These are phyloP conservation scores for Blastobotrys mokoenaii DNA, from an alignment of 805 yeast species.

Conservation along the genomic window DNA sequence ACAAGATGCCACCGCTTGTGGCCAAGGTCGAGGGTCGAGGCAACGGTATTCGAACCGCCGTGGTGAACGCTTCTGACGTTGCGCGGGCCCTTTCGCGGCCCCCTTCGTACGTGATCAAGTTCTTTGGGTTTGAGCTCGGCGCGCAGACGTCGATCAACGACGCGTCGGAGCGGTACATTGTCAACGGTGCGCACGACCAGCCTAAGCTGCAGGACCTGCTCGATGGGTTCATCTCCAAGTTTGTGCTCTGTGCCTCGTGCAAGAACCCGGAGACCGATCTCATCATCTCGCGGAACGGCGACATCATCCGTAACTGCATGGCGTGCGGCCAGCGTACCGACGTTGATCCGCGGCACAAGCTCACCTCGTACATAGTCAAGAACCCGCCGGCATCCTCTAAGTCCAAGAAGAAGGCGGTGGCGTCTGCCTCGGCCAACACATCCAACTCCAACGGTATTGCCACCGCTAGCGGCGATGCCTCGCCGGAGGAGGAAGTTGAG, in stretches of 20 bases:
- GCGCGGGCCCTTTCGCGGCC: slow-evolving; percentile 94
- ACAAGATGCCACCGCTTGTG: slow-evolving; percentile 97
- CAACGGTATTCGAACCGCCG: slow-evolving; percentile 96
- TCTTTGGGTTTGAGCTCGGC: slow-evolving; percentile 93
- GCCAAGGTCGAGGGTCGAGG: slow-evolving; percentile 98
- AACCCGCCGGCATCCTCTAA: slow-evolving; percentile 57
- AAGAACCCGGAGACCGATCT: slow-evolving; percentile 97
- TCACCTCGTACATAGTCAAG: slow-evolving; percentile 79
- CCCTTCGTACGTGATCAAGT: slow-evolving; percentile 83
- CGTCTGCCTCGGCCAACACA: slow-evolving; percentile 83
- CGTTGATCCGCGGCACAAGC: slow-evolving; percentile 78
- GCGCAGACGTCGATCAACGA: slow-evolving; percentile 86
- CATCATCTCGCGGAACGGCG: slow-evolving; percentile 64
- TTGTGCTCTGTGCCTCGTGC: slow-evolving; percentile 89
- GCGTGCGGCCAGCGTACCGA: slow-evolving; percentile 91
- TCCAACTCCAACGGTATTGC: slow-evolving; percentile 67
- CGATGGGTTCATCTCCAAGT: slow-evolving; percentile 89
- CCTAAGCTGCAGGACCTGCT: slow-evolving; percentile 84
- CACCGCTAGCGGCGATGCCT: slow-evolving; percentile 21
- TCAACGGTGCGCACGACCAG: slow-evolving; percentile 91
- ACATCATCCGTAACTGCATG: slow-evolving; percentile 85
- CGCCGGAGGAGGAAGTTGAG: slow-evolving; percentile 25
- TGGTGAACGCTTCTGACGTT: slow-evolving; percentile 83
- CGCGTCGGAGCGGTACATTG: slow-evolving; percentile 75
- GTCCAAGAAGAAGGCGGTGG: slow-evolving; percentile 57